Evolutionary conservation across 2,329 filamentous ascomycete species (phyloP), one percentile per base, ranked within the genome.

Genomic region (Albophoma yamanashiensis): DNA sequence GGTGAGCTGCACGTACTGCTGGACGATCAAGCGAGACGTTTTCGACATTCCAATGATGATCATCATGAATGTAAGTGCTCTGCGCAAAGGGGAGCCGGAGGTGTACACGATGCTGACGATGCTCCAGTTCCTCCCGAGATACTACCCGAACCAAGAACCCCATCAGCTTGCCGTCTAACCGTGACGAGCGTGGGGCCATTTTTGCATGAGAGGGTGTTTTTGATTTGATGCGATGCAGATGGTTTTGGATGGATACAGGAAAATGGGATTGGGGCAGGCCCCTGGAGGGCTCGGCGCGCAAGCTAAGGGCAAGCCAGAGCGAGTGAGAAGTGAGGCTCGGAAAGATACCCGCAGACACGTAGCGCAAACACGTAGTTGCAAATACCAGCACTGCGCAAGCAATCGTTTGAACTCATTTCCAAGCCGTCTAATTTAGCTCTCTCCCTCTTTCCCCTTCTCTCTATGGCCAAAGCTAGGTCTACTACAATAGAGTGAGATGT

Each of bases 11-110:
- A 92, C 89, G 68, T 96, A 95, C 76, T 96, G 91, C 77, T 97
- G 93, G 92, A 93, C 91, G 64, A 92, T 97, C 63, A 96, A 96
- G 77, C 83, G 93, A 64, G 94, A 99, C 74, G 91, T 94, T 47
- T 97, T 97, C 77, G 93, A 97, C 76, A 96, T 97, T 74, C 94
- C 94, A 27, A 96, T 97, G 91, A 81, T 97, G 77, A 95, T 97
- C 74, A 90, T 97, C 70, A 93, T 97, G 79, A 97, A 97, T 78
- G 94, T 97, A 74, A 88, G 92, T 87, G 11, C 34, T 17, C 42
- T n/a, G 17, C 38, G 14, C 15, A 14, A 14, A 27, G 22, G 9
- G 11, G 57, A 2, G 7, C 3, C 14, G 7, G 9, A 11, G 25
- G 11, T 8, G 22, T 11, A 9, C 17, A 20, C n/a, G 34, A 15